Evolutionary conservation across 2,329 filamentous ascomycete genomes (phyloP), one percentile per base, ranked within the genome.

Genomic region (Fusarium stilboides): DNA sequence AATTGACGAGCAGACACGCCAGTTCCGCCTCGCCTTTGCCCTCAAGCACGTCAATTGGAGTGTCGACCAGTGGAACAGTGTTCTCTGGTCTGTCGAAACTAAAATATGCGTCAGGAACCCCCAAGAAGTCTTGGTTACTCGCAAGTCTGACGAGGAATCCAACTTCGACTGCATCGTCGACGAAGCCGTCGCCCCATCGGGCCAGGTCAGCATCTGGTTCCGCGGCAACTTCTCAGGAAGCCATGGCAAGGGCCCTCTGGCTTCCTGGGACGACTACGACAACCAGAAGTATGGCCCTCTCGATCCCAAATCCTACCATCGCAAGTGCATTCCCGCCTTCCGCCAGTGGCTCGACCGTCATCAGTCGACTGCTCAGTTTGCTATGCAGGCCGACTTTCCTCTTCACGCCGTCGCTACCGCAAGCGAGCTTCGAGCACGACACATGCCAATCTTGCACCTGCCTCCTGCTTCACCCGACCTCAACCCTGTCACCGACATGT

Each of bases 391-490:
- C 12, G 20, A 56, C 8, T 39, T 57, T 17, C 40, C 28, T 22
- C 19, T 36, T 9, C 39, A 68, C 28, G 49, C 53, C 19, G 6
- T 34, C 13, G 46, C 62, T 10, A 53, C 52, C 31, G 46, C 22
- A 26, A 36, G 44, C 12, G 66, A 57, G n/a, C 12, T 69, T 7
- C 37, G 28, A 42, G 39, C 17, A 12, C 33, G 56, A 20, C 36
- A 14, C 19, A 68, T 63, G 20, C 15, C 31, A 8, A 20, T 19
- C 20, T 14, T 70, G n/a, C 26, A 53, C 8, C 33, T 70, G 5
- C 67, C 67, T n/a, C 53, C 62, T 6, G 44, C 52, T 5, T 70
- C 67, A 1, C 49, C 57, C 8, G 67, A 69, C n/a, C 52, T 69
- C 8, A 69, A 70, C 37, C 66, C 62, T 8, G 47, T 69, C 22